Conservation (phyloP, 129 eudicot species). For the Mikania micrantha region DNA sequence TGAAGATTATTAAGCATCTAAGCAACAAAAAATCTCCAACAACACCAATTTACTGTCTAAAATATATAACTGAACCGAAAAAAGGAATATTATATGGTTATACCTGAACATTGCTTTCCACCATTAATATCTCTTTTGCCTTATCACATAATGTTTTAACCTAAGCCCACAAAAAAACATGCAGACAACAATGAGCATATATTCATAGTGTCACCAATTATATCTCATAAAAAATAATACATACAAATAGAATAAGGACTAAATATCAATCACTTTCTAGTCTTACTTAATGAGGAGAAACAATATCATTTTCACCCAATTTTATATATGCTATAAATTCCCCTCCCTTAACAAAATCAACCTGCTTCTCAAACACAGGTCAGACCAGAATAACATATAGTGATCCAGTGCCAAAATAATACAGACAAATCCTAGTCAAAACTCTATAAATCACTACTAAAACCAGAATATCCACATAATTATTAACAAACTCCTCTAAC, state of each 20-base stretch:
- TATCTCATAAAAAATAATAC: neutral
- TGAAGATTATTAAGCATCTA: neutral
- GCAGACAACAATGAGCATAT: neutral
- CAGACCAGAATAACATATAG: neutral
- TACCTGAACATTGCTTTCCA: conserved; percentile 85
- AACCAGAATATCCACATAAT: neutral
- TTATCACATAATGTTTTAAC: conserved; percentile 55
- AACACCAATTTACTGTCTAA: neutral
- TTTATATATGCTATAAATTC: neutral
- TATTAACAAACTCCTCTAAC: neutral
- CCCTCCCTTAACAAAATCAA: neutral
- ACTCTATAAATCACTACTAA: neutral
- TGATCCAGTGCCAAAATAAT: neutral
- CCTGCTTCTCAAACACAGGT: neutral
- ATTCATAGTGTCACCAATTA: neutral
- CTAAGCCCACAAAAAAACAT: conserved; percentile 28
- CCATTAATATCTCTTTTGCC: conserved; percentile 72
- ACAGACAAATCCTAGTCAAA: neutral
- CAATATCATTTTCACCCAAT: neutral
- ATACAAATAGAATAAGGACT: neutral
- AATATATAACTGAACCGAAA: neutral
- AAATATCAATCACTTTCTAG: neutral
- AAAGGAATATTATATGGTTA: neutral
- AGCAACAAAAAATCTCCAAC: neutral
- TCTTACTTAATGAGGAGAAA: neutral